These are phyloP conservation scores for Borealophlyctis nickersoniae DNA, from an alignment of 192 early-diverging fungal species.

Conservation along the genomic window DNA sequence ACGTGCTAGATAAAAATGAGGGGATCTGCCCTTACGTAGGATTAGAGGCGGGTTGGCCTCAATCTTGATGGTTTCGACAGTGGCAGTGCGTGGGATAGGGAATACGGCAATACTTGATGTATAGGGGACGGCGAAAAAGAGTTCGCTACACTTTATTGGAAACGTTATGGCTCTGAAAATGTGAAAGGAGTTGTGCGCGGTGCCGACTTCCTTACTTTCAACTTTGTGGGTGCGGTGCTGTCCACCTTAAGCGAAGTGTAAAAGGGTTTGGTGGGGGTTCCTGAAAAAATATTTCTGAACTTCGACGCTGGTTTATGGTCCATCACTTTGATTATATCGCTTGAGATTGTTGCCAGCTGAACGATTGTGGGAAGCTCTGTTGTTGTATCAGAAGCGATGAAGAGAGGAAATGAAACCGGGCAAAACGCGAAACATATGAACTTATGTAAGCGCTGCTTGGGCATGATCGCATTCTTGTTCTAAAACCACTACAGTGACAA, in stretches of 20 bases:
- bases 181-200: not conserved
- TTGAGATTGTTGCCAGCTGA: no score
- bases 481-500: no score
- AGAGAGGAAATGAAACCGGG: no score
- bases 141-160: slow-evolving; percentile 9
- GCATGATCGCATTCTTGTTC: no score
- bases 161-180: not conserved
- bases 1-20: not conserved
- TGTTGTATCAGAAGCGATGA: no score
- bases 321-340: no score
- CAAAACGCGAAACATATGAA: no score
- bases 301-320: no score
- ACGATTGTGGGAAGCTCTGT: no score
- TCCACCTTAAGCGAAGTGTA: slow-evolving; percentile 31
- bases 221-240: slow-evolving; percentile 9
- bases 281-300: slow-evolving; percentile 24
- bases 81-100: slow-evolving; percentile 10
- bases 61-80: slow-evolving; percentile 7
- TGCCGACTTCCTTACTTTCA: slow-evolving; percentile 14
- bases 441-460: no score
- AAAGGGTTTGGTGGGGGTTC: slow-evolving; percentile 7
- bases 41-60: slow-evolving; percentile 14
- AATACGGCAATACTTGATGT: slow-evolving; percentile 22
- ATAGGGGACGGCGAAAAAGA: slow-evolving; percentile 19
- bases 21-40: slow-evolving; percentile 8